Percentiles rank a stretch among this genome's conserved stretches.
phyloP scores from a whole-genome alignment of 208 protist species.

The Herpetomonas samuelpessoai region DNA sequence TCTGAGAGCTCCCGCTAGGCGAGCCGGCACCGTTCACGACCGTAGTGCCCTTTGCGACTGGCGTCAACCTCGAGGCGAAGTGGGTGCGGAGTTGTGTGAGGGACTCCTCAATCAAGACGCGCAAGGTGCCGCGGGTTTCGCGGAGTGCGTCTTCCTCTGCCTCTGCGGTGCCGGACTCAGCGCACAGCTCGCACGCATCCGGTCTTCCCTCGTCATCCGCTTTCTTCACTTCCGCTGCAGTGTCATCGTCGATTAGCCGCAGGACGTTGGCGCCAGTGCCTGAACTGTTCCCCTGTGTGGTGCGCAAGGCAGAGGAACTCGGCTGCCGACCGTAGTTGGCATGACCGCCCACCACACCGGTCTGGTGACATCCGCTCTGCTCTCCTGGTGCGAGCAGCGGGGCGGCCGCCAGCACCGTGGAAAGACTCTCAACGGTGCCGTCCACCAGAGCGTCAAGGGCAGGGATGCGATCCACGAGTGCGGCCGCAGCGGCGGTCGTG shows the following conservation, averaged over 20 bases:
- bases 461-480: constrained; percentile 19
- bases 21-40: not conserved
- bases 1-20: too few species aligned
- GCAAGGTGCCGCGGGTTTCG: constrained; percentile 34
- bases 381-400: constrained; percentile 10
- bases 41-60: too few species aligned
- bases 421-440: constrained; percentile 26
- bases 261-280: not conserved
- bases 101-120: constrained; percentile 38
- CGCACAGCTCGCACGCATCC: too few species aligned
- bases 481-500: not conserved
- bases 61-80: too few species aligned
- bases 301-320: too few species aligned
- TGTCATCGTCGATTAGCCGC: constrained; percentile 7
- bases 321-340: not conserved
- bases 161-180: not conserved
- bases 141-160: constrained; percentile 10
- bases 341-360: not conserved
- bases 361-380: not conserved
- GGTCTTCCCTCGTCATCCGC: constrained; percentile 2
- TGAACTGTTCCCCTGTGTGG: too few species aligned
- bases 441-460: constrained; percentile 38
- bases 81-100: constrained; percentile 16
- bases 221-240: not conserved
- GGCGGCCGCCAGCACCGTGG: constrained; percentile 26